Conservation (phyloP, 352 stramenopile species). For the Phytophthora melonis region DNA sequence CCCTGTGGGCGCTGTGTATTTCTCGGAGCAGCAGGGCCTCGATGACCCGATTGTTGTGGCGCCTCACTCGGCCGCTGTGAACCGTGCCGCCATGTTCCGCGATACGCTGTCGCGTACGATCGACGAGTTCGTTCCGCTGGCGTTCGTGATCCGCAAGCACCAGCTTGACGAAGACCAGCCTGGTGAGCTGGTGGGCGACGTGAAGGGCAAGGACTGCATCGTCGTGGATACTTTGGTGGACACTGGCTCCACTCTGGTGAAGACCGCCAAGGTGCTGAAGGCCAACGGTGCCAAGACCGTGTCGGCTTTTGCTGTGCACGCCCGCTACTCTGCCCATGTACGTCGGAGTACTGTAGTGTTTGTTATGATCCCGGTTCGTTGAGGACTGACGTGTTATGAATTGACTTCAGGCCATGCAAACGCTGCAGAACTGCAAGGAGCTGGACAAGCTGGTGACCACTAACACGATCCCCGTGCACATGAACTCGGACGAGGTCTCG, state of each 20-base stretch:
- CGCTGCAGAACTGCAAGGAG: conserved; percentile 75
- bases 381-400: not conserved
- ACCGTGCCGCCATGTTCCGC: conserved; percentile 81
- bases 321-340: conserved; percentile 83
- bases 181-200: conserved; percentile 82
- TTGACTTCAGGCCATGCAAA: conserved; percentile 53
- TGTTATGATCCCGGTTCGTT: not conserved
- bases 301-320: conserved; percentile 85
- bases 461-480: conserved; percentile 80
- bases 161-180: conserved; percentile 72
- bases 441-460: conserved; percentile 87
- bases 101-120: conserved; percentile 84
- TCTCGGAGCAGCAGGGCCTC: conserved; percentile 84
- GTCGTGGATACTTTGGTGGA: conserved; percentile 90
- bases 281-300: conserved; percentile 78
- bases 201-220: conserved; percentile 86
- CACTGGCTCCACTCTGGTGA: conserved; percentile 84
- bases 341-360: conserved; percentile 13
- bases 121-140: conserved; percentile 80
- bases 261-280: conserved; percentile 87
- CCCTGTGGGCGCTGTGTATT: conserved; percentile 88
- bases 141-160: conserved; percentile 89
- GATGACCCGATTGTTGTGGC: conserved; percentile 81
- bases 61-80: conserved; percentile 83
- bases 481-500: conserved; percentile 39